A percentile compares a stretch with the other conserved stretches of the same genome.
Conservation (phyloP, 345 rosid genomes). For the Cardamine occulta region DNA sequence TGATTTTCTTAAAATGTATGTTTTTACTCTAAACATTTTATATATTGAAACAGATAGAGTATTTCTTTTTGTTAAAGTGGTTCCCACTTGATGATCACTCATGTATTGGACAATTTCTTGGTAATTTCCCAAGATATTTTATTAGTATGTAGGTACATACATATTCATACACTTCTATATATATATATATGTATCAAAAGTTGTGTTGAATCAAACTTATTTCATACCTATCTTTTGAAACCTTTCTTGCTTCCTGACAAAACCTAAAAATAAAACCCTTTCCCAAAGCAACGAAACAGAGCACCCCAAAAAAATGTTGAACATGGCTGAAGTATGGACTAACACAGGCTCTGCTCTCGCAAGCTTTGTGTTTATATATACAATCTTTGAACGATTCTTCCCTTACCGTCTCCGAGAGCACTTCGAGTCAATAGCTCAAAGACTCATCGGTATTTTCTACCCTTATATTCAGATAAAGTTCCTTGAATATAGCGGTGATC, state of each 20-base stretch:
- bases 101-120: conserved; percentile 4
- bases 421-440: conserved; percentile 28
- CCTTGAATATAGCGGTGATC: conserved; percentile 44
- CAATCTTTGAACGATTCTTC: conserved; percentile 37
- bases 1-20: too few relatives aligned
- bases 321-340: conserved; percentile 29
- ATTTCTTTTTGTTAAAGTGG: background rate
- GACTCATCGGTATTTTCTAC: conserved; percentile 23
- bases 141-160: background rate
- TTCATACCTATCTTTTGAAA: background rate
- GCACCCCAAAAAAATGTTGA: background rate
- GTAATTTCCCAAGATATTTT: conserved; percentile 2
- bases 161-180: background rate
- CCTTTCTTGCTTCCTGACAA: background rate
- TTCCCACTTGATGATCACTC: background rate
- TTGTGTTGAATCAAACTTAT: background rate
- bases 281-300: background rate
- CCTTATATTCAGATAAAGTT: conserved; percentile 53
- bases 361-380: conserved; percentile 35
- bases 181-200: background rate
- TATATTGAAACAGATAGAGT: too few relatives aligned
- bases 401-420: conserved; percentile 34
- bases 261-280: background rate
- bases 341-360: conserved; percentile 35
- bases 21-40: too few relatives aligned